Conservation (phyloP, 495 filamentous ascomycete genomes). For the Penicillium nucicola region DNA sequence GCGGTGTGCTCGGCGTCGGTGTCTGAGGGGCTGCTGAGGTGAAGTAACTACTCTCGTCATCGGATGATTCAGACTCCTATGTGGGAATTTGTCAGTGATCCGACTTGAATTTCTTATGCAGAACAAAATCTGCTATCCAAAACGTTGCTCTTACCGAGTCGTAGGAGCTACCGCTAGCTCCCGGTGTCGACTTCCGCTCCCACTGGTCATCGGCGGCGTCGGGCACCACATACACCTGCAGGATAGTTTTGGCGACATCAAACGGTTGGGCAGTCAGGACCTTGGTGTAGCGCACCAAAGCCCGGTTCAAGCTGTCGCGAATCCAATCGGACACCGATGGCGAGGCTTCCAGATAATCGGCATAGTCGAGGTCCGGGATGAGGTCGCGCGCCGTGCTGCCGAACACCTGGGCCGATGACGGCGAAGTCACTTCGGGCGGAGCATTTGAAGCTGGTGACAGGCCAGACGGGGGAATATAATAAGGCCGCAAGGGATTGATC, state of each 20-base stretch:
- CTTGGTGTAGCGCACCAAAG: slow-evolving; percentile 80
- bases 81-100: slow-evolving; percentile 6
- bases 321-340: slow-evolving; percentile 69
- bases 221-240: slow-evolving; percentile 69
- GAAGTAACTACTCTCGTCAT: slow-evolving; percentile 86
- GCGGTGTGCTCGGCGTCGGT: slow-evolving; percentile 53
- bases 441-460: slow-evolving; percentile 27
- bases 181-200: slow-evolving; percentile 26
- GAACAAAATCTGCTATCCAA: neutral
- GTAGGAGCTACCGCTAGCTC: slow-evolving; percentile 32
- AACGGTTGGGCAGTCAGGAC: slow-evolving; percentile 90
- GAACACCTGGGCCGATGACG: slow-evolving; percentile 47
- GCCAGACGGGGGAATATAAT: slow-evolving; percentile 80
- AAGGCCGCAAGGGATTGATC: slow-evolving; percentile 89
- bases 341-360: slow-evolving; percentile 77
- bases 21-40: slow-evolving; percentile 63
- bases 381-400: slow-evolving; percentile 79
- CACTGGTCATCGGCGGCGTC: slow-evolving; percentile 31
- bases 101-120: neutral
- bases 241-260: slow-evolving; percentile 89
- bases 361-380: slow-evolving; percentile 84
- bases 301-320: slow-evolving; percentile 70
- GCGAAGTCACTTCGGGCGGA: slow-evolving; percentile 40
- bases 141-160: slow-evolving; percentile 28
- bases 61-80: slow-evolving; percentile 52